These are phyloP conservation scores for Strobilomyces confusus DNA, from an alignment of 768 basidiomycete species.

Conservation along the genomic window DNA sequence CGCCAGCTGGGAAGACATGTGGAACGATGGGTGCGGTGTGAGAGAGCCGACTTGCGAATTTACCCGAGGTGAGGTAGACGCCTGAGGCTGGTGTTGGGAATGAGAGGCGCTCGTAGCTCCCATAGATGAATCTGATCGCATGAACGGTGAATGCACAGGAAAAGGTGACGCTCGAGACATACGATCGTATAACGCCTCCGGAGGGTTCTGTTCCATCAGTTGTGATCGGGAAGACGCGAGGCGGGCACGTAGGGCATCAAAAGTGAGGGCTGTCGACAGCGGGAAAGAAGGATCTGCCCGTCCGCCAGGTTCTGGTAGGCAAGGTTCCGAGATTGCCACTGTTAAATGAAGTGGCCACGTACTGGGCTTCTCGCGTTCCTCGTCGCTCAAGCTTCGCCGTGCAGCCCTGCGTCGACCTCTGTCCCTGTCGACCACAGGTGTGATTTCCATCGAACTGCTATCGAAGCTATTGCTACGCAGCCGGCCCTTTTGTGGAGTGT, in stretches of 20 bases:
- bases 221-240: conserved; percentile 37
- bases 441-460: conserved; percentile 55
- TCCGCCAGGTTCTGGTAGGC: conserved; percentile 20
- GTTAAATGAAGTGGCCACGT: conserved; percentile 24
- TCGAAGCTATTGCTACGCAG: conserved; percentile 58
- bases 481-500: conserved; percentile 55
- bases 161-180: conserved; percentile 14
- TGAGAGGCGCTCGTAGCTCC: conserved; percentile 14
- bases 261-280: conserved; percentile 43
- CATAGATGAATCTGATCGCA: conserved; percentile 12
- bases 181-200: conserved; percentile 36
- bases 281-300: conserved; percentile 36
- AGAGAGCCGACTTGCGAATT: conserved; percentile 50
- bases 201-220: conserved; percentile 34
- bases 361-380: conserved; percentile 60
- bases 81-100: conserved; percentile 15
- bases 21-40: conserved; percentile 51
- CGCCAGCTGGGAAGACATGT: conserved; percentile 48
- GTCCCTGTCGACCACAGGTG: conserved; percentile 42
- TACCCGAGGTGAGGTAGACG: conserved; percentile 34
- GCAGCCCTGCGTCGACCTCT: conserved; percentile 45
- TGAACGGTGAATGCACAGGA: not conserved
- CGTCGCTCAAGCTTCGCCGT: conserved; percentile 62
- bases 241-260: conserved; percentile 45
- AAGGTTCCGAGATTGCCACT: conserved; percentile 1